phyloP scores from a whole-genome alignment of 768 basidiomycete genomes.

The Tulasnella sp. region DNA sequence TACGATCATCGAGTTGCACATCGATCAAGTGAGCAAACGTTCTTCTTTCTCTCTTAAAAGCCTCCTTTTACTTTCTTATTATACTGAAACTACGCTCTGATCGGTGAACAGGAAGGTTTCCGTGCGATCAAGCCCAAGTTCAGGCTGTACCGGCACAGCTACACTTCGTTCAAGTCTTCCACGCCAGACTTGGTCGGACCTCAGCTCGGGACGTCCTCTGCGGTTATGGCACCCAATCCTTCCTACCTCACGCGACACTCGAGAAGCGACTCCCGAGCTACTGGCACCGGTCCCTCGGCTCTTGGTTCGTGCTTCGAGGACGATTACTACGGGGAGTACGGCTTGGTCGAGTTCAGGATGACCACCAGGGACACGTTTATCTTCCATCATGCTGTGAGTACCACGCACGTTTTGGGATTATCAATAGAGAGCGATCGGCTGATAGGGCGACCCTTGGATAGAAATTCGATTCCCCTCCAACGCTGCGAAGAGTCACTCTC shows the following conservation, averaged over 20 bases:
- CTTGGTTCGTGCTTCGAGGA: neutral
- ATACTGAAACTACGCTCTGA: too few species aligned
- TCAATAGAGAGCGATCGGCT: neutral
- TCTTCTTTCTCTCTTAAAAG: neutral
- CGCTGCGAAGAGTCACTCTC: constrained; percentile 56
- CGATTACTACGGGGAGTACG: neutral
- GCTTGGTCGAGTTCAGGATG: constrained; percentile 57
- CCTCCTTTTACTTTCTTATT: too few species aligned
- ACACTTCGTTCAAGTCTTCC: constrained; percentile 15
- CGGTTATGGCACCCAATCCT: neutral
- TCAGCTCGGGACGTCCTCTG: neutral
- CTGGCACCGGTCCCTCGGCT: constrained; percentile 16
- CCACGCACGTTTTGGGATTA: constrained; percentile 18
- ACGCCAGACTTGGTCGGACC: neutral
- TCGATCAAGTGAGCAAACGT: constrained; percentile 46
- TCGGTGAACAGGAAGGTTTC: constrained; percentile 45
- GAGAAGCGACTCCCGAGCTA: constrained; percentile 22
- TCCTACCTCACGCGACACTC: constrained; percentile 13
- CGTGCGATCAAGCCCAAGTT: constrained; percentile 50
- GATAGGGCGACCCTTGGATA: constrained; percentile 8
- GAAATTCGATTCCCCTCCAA: constrained; percentile 37
- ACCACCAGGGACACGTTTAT: constrained; percentile 42
- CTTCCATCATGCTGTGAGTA: constrained; percentile 65
- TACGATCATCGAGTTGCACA: constrained; percentile 47
- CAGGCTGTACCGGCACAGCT: constrained; percentile 42